phyloP scores from a whole-genome alignment of 2,329 filamentous ascomycete genomes.

The Chaetothyriales sp. region DNA sequence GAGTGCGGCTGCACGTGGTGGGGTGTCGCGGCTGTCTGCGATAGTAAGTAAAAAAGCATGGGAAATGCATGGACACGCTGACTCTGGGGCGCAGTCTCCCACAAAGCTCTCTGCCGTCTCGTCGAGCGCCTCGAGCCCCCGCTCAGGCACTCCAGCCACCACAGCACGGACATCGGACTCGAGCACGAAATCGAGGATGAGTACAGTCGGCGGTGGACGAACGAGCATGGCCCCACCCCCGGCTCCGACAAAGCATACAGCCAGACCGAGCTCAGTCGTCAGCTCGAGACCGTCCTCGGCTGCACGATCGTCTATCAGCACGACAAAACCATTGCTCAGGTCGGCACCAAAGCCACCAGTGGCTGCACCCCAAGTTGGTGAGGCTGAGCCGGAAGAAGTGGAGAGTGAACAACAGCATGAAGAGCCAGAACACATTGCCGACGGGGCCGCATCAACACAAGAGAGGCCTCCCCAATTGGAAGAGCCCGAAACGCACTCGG shows the following conservation, averaged over 20 bases:
- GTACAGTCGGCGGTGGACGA: conserved; percentile 33
- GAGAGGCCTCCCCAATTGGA: not conserved
- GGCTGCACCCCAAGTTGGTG: not conserved
- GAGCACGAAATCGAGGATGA: conserved; percentile 39
- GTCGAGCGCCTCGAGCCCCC: conserved; percentile 44
- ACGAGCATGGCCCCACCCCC: conserved; percentile 54
- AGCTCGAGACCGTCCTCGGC: conserved; percentile 22
- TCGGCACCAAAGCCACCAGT: not conserved
- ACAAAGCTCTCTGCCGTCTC: conserved; percentile 46
- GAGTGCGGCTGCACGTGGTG: conserved; percentile 36
- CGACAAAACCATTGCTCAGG: not conserved
- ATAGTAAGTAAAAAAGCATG: conserved; percentile 21
- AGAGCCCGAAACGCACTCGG: not conserved
- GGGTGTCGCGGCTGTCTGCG: conserved; percentile 28
- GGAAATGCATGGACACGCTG: conserved; percentile 10
- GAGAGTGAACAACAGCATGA: not conserved
- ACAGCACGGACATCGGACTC: conserved; percentile 28
- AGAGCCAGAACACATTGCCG: not conserved
- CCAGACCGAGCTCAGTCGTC: conserved; percentile 14
- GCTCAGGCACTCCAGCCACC: conserved; percentile 51
- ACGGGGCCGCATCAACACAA: not conserved
- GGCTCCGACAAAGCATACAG: conserved; percentile 9
- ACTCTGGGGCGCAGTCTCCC: conserved; percentile 45
- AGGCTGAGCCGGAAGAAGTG: not conserved
- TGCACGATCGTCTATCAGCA: not conserved